Evolutionary conservation across 2,329 filamentous ascomycete genomes (phyloP).

Genomic region (Botrytis paeoniae): DNA sequence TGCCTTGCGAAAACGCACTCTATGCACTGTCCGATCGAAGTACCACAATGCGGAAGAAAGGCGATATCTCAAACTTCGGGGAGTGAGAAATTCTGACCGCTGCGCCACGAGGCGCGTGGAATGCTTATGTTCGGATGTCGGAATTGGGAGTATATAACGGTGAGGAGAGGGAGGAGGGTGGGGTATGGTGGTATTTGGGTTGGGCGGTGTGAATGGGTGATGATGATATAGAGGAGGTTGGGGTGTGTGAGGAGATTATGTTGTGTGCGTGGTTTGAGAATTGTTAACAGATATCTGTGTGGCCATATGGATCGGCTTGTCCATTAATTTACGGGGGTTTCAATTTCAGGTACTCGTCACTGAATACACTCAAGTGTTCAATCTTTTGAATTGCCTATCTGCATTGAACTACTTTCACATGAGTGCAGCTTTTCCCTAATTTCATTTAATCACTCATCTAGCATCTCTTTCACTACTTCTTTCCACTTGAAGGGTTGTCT

Average conservation of each 20-base stretch:
- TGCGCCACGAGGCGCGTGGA: neutral
- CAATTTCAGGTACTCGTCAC: no score
- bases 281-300: neutral
- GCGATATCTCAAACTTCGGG: neutral
- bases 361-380: neutral
- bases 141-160: neutral
- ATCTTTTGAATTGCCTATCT: neutral
- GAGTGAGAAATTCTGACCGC: neutral
- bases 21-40: neutral
- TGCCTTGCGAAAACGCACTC: neutral
- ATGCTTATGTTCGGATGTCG: neutral
- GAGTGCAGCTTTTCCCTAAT: neutral
- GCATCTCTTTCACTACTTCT: neutral
- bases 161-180: neutral
- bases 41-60: neutral
- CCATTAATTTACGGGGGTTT: no score
- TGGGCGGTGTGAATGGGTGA: neutral
- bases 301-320: no score
- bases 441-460: neutral
- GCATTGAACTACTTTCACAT: neutral
- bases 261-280: neutral
- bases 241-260: neutral
- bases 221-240: neutral
- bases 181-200: neutral
- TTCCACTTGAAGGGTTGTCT: neutral